Base-by-base conservation (phyloP, 2,329 filamentous ascomycete species). In the Pyrenophora teres region DNA sequence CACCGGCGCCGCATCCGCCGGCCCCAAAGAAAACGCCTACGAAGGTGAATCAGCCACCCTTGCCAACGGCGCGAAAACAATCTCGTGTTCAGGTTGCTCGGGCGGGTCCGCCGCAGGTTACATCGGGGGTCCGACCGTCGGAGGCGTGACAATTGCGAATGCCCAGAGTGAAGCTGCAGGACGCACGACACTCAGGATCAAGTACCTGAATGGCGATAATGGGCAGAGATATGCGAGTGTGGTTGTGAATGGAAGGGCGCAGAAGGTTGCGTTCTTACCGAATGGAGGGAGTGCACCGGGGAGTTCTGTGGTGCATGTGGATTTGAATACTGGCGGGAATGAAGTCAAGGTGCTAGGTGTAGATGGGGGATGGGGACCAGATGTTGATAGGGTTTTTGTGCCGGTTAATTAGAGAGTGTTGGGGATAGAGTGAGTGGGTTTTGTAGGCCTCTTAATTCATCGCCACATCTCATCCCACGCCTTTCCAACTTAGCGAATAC, bases 151-250 rank as follows among this genome's bases (percentile, higher is more conserved):
- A 0, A 81, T 87, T 41, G 63, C 65, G 0, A 71, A 71, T 4
- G 74, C 86, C 2, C 71, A 70, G 13, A 79, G 78, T 40, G 69
- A 74, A 1, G 75, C 68, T 0, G 71, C 76, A 0, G 79, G 77
- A 0, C 65, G 74, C 10, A 81, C 77, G 0, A 85, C 83, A 0
- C 71, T 87, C 8, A 70, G 80, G 1, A 77, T 87, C 46, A 78
- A 81, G 58, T 82, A 83, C 62, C 64, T 77, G 12, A 87, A 87
- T 51, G 82, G 82, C 0, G 83, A 87, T 56, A 77, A 59, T 0
- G 65, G 65, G 0, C 77, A 83, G 56, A 69, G 85, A 21, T 81
- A 78, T 63, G 83, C 81, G 0, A 76, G 77, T 33, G 80, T 87
- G 1, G 73, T 70, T 2, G 83, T 87, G 2, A 87, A 87, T 54